Base-by-base conservation (phyloP, 768 basidiomycete species). In the Boletus barrowsii region DNA sequence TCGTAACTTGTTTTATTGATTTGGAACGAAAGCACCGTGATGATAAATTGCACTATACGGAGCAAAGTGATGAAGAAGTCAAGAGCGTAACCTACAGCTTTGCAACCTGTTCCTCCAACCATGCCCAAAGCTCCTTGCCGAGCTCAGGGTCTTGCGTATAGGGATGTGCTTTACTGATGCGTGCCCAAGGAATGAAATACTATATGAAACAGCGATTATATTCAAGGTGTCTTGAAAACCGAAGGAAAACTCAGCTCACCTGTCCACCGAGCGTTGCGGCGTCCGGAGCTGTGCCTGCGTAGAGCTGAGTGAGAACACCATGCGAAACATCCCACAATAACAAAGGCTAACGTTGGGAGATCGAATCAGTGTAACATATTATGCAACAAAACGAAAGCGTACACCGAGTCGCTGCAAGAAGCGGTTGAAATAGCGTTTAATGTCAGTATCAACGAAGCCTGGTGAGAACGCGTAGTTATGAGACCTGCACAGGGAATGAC, bases 171-270 rank as follows among this genome's bases (percentile, higher is more conserved):
- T 22, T 29, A 37, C 47, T 47, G 32, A 49, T 3, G 10, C 56
- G 53, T 41, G 53, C 53, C 42, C 41, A 57, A 4, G 56, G 56
- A 41, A 55, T n/a, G 7, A 57, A 47, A 36, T 49, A 57, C 56
- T 57, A n/a, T 17, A 39, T 20, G 10, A 5, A 3, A 26, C 17
- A 5, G 10, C 10, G 29, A 33, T 11, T 8, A 13, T 13, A 9
- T 15, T 45, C 32, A 30, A 26, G 5, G 26, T 35, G 20, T n/a
- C 18, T 30, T 6, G 22, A 54, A 29, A 30, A 6, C 18, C 4
- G 42, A 42, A 8, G 18, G 17, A 29, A 10, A 13, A 14, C 1
- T 18, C 9, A 11, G 36, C 53, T 49, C 24, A 57, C 56, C 32
- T 55, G 36, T 22, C 56, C 56, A 6, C 56, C 53, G 9, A 57